Evolutionary conservation across 148 eudicot species (phyloP), one percentile per base, ranked within the genome.

Genomic region (Nyssa sinensis): DNA sequence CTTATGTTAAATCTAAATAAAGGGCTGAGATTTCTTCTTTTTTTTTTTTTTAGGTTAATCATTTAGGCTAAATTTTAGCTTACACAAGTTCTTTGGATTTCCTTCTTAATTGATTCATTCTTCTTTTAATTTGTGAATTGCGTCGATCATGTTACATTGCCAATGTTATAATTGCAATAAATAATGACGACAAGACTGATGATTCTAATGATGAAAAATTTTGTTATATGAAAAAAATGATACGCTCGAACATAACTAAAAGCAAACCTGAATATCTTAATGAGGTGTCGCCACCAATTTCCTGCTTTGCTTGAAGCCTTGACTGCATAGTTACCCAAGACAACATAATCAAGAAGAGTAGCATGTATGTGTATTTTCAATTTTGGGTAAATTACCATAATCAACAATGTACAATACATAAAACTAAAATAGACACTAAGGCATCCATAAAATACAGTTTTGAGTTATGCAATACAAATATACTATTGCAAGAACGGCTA

Each of bases 291-390:
- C 88, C 86, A 83, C 96, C 89, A 63, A 89, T 93, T 70, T 89
- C 98, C 79, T 93, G 96, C 88, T 91, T 93, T 83, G 98, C 98
- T 81, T 93, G 96, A 84, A 93, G 96, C 83, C 98, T 86, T 72
- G 98, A 89, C 98, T 93, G 93, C 81, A 86, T 41, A 65, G 70
- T 16, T 30, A 23, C 66, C 31, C 41, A 63, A 32, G 7, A 67
- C 23, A 69, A 60, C 17, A 70, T 59, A 67, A 41, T 19, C 25
- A 9, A n/a, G 19, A 47, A 47, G 27, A 65, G 19, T 3, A 37
- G 58, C 21, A 11, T 13, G 49, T 41, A 14, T 25, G 33, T 7
- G n/a, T 28, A 27, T 34, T 44, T 17, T 13, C 33, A 32, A 53
- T 49, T 14, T 74, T 35, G 30, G 21, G 7, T 55, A n/a, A 4